phyloP scores from a whole-genome alignment of 495 filamentous ascomycete genomes.

The Hypomontagnella monticulosa region DNA sequence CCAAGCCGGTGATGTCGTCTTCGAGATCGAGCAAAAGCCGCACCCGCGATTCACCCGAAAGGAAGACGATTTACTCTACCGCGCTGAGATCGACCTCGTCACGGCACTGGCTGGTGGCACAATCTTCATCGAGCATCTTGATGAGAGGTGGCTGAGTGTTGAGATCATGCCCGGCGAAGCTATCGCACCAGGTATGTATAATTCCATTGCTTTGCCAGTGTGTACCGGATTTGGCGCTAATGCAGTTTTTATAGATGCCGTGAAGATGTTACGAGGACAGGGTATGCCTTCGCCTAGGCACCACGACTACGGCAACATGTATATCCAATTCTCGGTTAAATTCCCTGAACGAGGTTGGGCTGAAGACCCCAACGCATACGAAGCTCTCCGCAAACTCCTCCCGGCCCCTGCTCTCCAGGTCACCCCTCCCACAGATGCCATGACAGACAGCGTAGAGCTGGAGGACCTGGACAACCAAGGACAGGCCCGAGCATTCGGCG shows the following conservation, averaged over 20 bases:
- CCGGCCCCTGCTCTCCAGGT: constrained; percentile 71
- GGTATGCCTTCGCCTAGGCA: constrained; percentile 98
- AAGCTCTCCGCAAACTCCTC: constrained; percentile 80
- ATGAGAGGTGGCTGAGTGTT: constrained; percentile 94
- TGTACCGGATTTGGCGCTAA: constrained; percentile 17
- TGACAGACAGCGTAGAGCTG: constrained; percentile 84
- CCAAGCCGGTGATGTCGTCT: constrained; percentile 91
- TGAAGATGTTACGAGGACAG: constrained; percentile 96
- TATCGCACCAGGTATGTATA: constrained; percentile 84
- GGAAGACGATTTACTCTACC: constrained; percentile 95
- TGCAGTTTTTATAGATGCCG: constrained; percentile 64
- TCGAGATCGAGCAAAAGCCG: constrained; percentile 98
- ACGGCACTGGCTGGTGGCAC: constrained; percentile 91
- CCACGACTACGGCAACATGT: constrained; percentile 96
- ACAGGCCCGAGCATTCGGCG: constrained; percentile 76
- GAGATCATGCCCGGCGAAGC: constrained; percentile 92
- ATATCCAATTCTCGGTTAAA: constrained; percentile 97
- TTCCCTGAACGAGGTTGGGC: constrained; percentile 82
- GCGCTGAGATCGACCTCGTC: constrained; percentile 93
- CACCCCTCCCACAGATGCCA: constrained; percentile 77
- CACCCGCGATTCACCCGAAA: constrained; percentile 94
- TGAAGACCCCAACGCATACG: constrained; percentile 62
- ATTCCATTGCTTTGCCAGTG: constrained; percentile 24
- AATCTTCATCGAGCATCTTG: constrained; percentile 93
- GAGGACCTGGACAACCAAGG: constrained; percentile 82